Evolutionary conservation across 1,139 yeast species (phyloP).

Genomic region (Geotrichum carabidarum): DNA sequence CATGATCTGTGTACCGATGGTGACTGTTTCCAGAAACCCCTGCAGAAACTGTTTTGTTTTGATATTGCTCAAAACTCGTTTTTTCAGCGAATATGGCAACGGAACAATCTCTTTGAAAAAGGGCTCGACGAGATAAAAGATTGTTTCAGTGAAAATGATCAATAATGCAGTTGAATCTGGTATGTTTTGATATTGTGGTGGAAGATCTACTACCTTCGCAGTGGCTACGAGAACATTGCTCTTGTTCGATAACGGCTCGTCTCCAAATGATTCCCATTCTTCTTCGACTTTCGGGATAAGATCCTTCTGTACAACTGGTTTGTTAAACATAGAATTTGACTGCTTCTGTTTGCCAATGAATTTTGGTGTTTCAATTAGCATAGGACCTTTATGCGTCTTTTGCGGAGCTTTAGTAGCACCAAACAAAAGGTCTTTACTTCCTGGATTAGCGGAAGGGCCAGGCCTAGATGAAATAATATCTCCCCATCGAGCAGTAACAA

Average conservation of each 20-base stretch:
- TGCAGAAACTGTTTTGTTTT: conserved; percentile 25
- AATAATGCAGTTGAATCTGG: conserved; percentile 24
- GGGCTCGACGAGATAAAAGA: conserved; percentile 23
- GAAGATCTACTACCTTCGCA: background rate
- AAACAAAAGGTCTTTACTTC: background rate
- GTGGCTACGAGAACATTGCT: background rate
- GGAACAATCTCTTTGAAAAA: conserved; percentile 27
- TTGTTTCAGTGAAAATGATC: conserved; percentile 18
- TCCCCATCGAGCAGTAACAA: conserved; percentile 14
- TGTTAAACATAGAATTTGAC: conserved; percentile 3
- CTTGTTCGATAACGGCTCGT: background rate
- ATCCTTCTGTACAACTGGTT: background rate
- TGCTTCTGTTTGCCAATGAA: background rate
- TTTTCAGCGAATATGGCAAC: conserved; percentile 25
- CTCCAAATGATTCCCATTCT: conserved; percentile 13
- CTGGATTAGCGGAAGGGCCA: conserved; percentile 3
- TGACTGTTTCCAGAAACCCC: conserved; percentile 25
- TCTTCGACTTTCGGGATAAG: conserved; percentile 3
- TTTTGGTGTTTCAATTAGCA: background rate
- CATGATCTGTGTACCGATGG: conserved; percentile 26
- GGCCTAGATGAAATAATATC: conserved; percentile 11
- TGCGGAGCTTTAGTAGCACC: background rate
- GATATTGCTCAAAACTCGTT: conserved; percentile 27
- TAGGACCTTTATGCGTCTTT: background rate
- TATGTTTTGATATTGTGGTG: conserved; percentile 12